Evolutionary conservation across 1,284 basidiomycete genomes (phyloP).

Genomic region (Moesziomyces sp.): DNA sequence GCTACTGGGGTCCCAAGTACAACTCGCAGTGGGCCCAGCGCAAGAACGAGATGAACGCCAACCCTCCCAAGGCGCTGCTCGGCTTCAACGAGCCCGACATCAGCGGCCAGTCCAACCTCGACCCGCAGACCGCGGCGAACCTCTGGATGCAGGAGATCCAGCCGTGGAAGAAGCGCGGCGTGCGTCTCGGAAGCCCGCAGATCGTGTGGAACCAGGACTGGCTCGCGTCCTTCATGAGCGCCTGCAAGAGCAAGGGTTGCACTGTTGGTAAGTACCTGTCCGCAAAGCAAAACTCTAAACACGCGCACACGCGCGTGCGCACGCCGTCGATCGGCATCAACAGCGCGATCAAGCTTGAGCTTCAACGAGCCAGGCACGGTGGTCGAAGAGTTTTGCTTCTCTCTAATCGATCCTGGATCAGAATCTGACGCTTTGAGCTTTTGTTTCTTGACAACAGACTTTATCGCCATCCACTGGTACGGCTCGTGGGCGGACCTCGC

Average conservation of each 20-base stretch:
- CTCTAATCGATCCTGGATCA: not conserved
- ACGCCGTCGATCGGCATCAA: not conserved
- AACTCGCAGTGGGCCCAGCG: constrained; percentile 46
- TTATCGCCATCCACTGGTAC: constrained; percentile 66
- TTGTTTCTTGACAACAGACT: constrained; percentile 46
- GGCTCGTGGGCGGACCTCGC: constrained; percentile 50
- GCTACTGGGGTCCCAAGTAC: constrained; percentile 62
- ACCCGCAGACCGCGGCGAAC: constrained; percentile 41
- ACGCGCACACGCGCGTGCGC: constrained; percentile 14
- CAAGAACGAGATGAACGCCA: constrained; percentile 52
- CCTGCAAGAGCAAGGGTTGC: constrained; percentile 51
- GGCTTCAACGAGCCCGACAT: constrained; percentile 65
- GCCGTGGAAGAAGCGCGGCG: constrained; percentile 57
- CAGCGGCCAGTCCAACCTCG: constrained; percentile 54
- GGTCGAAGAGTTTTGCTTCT: not conserved
- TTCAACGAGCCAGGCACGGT: too few relatives aligned
- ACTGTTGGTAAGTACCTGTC: constrained; percentile 41
- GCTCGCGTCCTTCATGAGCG: constrained; percentile 53
- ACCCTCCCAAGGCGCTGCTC: constrained; percentile 49
- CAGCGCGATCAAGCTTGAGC: not conserved
- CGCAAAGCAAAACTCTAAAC: constrained; percentile 23
- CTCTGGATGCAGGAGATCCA: constrained; percentile 57
- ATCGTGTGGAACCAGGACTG: constrained; percentile 62
- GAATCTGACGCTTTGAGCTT: constrained; percentile 4
- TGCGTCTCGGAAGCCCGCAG: constrained; percentile 58